phyloP scores from a whole-genome alignment of 2,329 filamentous ascomycete genomes.

The Fusarium pilosicola region DNA sequence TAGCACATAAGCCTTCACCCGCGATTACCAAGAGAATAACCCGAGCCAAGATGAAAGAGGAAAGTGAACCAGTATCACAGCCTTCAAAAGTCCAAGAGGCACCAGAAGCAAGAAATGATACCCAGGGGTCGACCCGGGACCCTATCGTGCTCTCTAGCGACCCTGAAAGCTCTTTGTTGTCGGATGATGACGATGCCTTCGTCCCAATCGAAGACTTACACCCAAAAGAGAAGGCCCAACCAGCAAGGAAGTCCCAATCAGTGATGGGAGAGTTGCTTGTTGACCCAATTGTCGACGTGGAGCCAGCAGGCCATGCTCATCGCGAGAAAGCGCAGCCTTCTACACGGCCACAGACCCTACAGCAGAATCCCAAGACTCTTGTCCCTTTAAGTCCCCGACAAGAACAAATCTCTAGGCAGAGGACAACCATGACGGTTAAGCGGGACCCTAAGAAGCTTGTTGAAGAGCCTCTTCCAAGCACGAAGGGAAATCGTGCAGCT shows the following conservation, averaged over 20 bases:
- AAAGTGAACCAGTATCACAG: neutral
- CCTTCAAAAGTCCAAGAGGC: neutral
- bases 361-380: neutral
- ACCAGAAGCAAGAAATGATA: neutral
- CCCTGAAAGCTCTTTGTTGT: constrained; percentile 4
- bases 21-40: neutral
- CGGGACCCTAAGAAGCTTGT: neutral
- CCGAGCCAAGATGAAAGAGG: neutral
- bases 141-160: constrained; percentile 36
- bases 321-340: neutral
- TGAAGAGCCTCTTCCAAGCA: neutral
- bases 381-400: neutral
- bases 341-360: neutral
- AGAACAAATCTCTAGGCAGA: neutral
- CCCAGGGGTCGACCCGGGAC: neutral
- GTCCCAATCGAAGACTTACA: neutral
- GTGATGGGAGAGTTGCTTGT: neutral
- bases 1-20: neutral
- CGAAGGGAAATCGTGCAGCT: neutral
- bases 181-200: neutral
- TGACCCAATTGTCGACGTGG: neutral
- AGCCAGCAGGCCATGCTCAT: neutral
- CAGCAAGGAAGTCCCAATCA: neutral
- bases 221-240: neutral
- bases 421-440: neutral